Base-by-base conservation (phyloP, 2,329 filamentous ascomycete species). In the Hortaea werneckii region DNA sequence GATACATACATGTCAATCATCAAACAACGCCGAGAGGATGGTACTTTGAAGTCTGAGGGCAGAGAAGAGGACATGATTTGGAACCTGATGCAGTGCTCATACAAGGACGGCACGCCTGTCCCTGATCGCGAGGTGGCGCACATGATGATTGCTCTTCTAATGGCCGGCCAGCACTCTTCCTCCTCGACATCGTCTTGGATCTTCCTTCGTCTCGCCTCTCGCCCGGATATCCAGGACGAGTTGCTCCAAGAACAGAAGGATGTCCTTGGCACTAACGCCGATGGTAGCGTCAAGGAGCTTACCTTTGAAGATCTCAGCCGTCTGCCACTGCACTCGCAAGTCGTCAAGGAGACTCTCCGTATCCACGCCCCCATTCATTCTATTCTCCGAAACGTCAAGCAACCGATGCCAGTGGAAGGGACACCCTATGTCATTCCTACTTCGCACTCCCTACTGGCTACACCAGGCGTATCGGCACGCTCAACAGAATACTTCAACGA, bases 361-460 rank as follows among this genome's bases (percentile, higher is more conserved):
- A 74, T 95, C 11, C 86, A 95, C 65, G 85, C 88, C 1, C 89
- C 89, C 1, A 95, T 96, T 60, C 89, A 95, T 76, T 92, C 86
- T 42, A 94, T 96, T 61, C 79, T 96, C 75, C 87, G 89, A 58
- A 85, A 86, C 57, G 90, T 95, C 65, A 95, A 90, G 72, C 79
- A 80, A 54, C 87, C 89, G 48, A 87, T 95, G 78, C 77, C 80
- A 8, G 78, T 95, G 27, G 80, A 87, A 29, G 85, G 85, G 53
- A 94, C 87, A 37, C 83, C 83, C 56, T 94, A 83, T 61, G 79
- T 86, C 46, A 80, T 96, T 53, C 89, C 90, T 6, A 79, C 84
- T 4, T 79, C 77, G 39, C 88, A 94, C 70, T 80, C 78, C 34
- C 79, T 96, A 39, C 80, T 96, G 54, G 82, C 89, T 35, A 87